A percentile compares a stretch with the other conserved stretches of the same genome.
Conservation (phyloP, 305 asterid genomes). For the Lippia alba region DNA sequence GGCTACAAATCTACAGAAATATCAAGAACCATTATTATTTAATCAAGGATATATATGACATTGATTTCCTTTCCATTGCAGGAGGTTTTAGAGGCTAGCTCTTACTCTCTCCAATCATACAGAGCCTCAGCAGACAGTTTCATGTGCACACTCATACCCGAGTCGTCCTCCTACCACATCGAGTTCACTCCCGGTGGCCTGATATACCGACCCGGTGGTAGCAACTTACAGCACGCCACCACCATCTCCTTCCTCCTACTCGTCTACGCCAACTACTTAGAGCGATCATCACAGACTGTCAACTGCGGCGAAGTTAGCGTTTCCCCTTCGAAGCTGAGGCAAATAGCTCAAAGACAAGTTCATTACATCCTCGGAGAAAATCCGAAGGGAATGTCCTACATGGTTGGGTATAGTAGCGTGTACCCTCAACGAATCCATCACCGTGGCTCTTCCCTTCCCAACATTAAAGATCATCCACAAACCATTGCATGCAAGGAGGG, state of each 20-base stretch:
- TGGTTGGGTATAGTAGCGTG: slow-evolving; percentile 83
- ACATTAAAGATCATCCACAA: slow-evolving; percentile 70
- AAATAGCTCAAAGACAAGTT: slow-evolving; percentile 71
- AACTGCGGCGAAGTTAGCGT: slow-evolving; percentile 66
- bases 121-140: slow-evolving; percentile 87
- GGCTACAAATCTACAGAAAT: neutral
- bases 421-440: slow-evolving; percentile 84
- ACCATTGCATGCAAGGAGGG: slow-evolving; percentile 70
- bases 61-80: slow-evolving; percentile 35
- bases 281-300: slow-evolving; percentile 57
- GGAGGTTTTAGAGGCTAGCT: slow-evolving; percentile 72
- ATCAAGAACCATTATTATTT: neutral
- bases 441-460: slow-evolving; percentile 84
- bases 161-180: slow-evolving; percentile 76
- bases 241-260: slow-evolving; percentile 81
- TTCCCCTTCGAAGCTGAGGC: slow-evolving; percentile 60
- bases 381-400: slow-evolving; percentile 89
- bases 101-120: slow-evolving; percentile 73
- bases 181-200: slow-evolving; percentile 86
- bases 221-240: slow-evolving; percentile 94
- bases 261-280: slow-evolving; percentile 77
- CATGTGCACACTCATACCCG: slow-evolving; percentile 90
- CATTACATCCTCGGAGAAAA: slow-evolving; percentile 90
- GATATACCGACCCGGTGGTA: slow-evolving; percentile 85
- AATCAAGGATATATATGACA: neutral